These are phyloP conservation scores for Antrodiella citrinella DNA, from an alignment of 768 basidiomycete genomes.

Conservation along the genomic window DNA sequence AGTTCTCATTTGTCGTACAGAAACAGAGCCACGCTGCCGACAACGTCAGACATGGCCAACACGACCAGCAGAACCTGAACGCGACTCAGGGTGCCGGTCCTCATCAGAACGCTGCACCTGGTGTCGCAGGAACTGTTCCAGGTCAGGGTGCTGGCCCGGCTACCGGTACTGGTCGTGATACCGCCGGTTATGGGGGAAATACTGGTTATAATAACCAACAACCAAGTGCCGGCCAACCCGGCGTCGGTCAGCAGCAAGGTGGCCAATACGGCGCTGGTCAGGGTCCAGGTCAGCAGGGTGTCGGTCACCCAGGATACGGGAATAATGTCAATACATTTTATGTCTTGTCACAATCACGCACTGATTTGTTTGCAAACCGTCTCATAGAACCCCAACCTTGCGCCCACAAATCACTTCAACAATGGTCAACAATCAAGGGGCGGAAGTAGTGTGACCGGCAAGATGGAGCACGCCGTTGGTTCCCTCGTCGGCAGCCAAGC, in stretches of 20 bases:
- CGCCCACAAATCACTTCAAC: conserved; percentile 15
- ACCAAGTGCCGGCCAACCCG: neutral
- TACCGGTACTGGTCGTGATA: neutral
- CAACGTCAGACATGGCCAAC: neutral
- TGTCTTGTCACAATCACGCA: too few relatives aligned
- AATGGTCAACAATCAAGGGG: conserved; percentile 12
- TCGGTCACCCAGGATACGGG: too few relatives aligned
- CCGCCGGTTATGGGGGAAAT: neutral
- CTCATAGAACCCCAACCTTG: conserved; percentile 11
- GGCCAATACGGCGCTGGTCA: too few relatives aligned
- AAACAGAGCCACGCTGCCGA: neutral
- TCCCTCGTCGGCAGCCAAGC: conserved; percentile 36
- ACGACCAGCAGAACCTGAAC: neutral
- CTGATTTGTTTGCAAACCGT: too few relatives aligned
- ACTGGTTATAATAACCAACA: neutral
- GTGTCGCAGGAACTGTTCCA: too few relatives aligned
- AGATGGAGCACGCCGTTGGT: conserved; percentile 41
- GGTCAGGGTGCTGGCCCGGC: neutral
- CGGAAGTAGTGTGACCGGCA: conserved; percentile 33
- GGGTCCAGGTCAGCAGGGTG: too few relatives aligned
- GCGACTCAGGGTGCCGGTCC: too few relatives aligned
- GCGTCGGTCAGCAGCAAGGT: neutral
- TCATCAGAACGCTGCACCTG: too few relatives aligned
- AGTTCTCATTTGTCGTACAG: neutral
- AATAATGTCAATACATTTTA: too few relatives aligned